A percentile compares a stretch with the other conserved stretches of the same genome.
Evolutionary conservation across 179 eudicot species (phyloP).

Genomic region (Spergularia azorica): DNA sequence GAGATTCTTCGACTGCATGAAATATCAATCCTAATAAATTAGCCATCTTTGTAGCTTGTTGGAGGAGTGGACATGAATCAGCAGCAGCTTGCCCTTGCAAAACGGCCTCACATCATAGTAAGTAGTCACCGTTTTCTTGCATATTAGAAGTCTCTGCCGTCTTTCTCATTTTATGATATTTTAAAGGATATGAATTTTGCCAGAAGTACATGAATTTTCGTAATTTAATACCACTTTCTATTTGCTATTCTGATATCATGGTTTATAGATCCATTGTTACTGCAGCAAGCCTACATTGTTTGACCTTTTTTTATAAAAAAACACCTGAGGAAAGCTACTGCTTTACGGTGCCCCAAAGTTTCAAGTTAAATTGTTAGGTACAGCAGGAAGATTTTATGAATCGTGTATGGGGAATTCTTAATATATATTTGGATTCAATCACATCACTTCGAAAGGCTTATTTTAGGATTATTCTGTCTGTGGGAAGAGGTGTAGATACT

Average conservation of each 20-base stretch:
- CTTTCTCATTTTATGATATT: background rate
- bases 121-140: slow-evolving; percentile 26
- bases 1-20: background rate
- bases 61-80: slow-evolving; percentile 80
- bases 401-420: background rate
- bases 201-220: background rate
- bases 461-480: background rate
- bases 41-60: slow-evolving; percentile 58
- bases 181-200: background rate
- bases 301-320: background rate
- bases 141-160: background rate
- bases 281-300: background rate
- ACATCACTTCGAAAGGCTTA: background rate
- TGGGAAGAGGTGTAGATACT: background rate
- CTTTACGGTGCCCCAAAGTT: too few species aligned
- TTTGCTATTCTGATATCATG: background rate
- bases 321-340: background rate
- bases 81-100: slow-evolving; percentile 66
- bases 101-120: slow-evolving; percentile 85
- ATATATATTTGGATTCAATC: background rate
- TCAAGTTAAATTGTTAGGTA: too few species aligned
- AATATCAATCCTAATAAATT: background rate
- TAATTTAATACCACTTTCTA: background rate
- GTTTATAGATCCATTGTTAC: background rate
- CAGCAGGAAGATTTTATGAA: too few species aligned